Base-by-base conservation (phyloP, 805 yeast genomes). In the Cyberlindnera sargentensis region DNA sequence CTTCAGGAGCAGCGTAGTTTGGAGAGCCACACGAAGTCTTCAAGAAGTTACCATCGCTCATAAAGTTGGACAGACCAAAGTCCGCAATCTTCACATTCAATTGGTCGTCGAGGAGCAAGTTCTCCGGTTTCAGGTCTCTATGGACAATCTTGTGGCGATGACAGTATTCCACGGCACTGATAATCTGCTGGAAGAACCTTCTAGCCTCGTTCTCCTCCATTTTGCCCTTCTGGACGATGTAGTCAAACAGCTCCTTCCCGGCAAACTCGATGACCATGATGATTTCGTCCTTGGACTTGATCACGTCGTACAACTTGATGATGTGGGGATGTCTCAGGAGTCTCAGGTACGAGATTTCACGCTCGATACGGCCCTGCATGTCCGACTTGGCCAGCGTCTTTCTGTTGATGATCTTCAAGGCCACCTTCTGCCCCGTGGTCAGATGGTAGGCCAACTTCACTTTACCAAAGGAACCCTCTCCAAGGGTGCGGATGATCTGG, bases 201-300 rank as follows among this genome's bases (percentile, higher is more conserved):
- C 97, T 72, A 1, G 95, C 97, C 62, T 90, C 96, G 49, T 78
- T 77, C 64, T 91, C 98, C 34, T 82, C 80, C 95, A 90, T 84
- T 57, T 85, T 81, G 32, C 96, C 97, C 58, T 88, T 76, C 60
- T 90, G 96, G 11, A 90, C 95, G 63, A 90, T 91, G 61, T 91
- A 90, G 58, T 91, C 98, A 58, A 91, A 91, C 56, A 91, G 74
- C 66, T 90, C 98, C 53, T 87, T 87, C n/a, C 95, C 95, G 1
- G 97, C 98, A 60, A 77, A 91, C 66, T 91, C 98, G 58, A 91
- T 88, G 27, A 91, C 98, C 96, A 91, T 91, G 56, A 91, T 85
- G 54, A 91, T 91, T 59, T 91, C 98, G 55, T 91, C 96, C 56
- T 86, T 86, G 36, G 95, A 84, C 64, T 90, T 90, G 62, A 91